Base-by-base conservation (phyloP, 1,139 yeast species). In the Magnusiomyces tetraspermus region DNA sequence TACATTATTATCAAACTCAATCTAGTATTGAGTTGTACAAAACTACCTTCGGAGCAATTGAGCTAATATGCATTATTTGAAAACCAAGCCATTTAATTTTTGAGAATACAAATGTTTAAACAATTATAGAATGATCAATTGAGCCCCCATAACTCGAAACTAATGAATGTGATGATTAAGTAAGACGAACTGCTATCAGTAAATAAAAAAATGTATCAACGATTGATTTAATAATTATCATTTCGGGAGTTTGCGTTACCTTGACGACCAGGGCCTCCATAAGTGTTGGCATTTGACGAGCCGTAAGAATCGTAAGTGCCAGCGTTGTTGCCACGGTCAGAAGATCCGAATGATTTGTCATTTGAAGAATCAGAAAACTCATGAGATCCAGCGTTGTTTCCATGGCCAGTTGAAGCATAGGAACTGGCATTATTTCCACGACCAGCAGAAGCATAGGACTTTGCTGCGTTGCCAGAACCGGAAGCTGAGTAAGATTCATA, bases 341-440 rank as follows among this genome's bases (percentile, higher is more conserved):
- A 37, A 41, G 57, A 57, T 30, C 63, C 63, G 57, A 53, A 58
- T n/a, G 57, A 55, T 50, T 53, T 54, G 23, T 41, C 28, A 49
- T 44, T n/a, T 22, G n/a, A 17, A 41, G 36, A 48, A 17, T 57
- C 55, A 24, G 31, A 24, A 24, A 43, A 31, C 2, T 46, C 51
- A 21, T 30, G 31, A 46, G 41, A 23, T 11, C 40, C 22, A 28
- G 19, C 6, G 21, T 21, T 33, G 21, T 22, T 15, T 24, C 50
- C 49, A 49, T 24, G n/a, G 21, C 26, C 26, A 28, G 40, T 40
- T 24, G 48, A 49, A 31, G 28, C 41, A 15, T 51, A 44, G 46
- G 53, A 53, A 40, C 40, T 15, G 19, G 19, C 6, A 15, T 21
- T 33, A 15, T 22, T 15, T 24, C 50, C 49, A 49, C 19, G n/a